These are phyloP conservation scores for Fusarium avenaceum DNA, from an alignment of 2,329 filamentous ascomycete species.

Conservation along the genomic window DNA sequence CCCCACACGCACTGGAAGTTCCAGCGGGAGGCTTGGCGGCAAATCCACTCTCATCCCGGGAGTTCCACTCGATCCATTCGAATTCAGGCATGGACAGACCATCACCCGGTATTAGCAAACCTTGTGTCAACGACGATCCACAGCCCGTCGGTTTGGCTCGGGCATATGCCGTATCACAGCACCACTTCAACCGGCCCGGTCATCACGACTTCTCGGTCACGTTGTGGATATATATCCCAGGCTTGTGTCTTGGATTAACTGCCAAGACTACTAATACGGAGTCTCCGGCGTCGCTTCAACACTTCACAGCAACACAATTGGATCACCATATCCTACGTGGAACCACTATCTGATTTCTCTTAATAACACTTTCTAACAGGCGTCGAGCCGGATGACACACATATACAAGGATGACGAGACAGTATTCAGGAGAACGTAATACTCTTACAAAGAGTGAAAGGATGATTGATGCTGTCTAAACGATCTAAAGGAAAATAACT, in stretches of 20 bases:
- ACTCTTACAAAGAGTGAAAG: conserved; percentile 34
- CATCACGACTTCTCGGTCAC: conserved; percentile 18
- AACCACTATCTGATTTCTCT: conserved; percentile 48
- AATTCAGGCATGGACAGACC: conserved; percentile 33
- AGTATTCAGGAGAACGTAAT: conserved; percentile 24
- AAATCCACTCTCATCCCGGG: conserved; percentile 28
- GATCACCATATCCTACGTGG: conserved; percentile 30
- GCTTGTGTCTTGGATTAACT: conserved; percentile 29
- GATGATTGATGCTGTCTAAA: conserved; percentile 33
- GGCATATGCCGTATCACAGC: conserved; percentile 3
- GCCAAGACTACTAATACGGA: conserved; percentile 39
- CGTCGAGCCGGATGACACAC: conserved; percentile 39
- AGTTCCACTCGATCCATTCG: conserved; percentile 47
- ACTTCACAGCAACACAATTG: conserved; percentile 31
- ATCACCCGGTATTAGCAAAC: conserved; percentile 48
- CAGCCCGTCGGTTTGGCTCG: conserved; percentile 31
- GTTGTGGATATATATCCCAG: conserved; percentile 37
- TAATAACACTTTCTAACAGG: conserved; percentile 47
- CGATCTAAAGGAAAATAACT: conserved; percentile 30
- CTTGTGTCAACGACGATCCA: conserved; percentile 51
- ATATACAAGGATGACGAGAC: conserved; percentile 41
- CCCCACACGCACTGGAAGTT: conserved; percentile 20
- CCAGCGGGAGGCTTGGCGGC: conserved; percentile 38
- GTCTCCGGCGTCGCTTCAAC: conserved; percentile 33
- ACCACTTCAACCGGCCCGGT: conserved; percentile 24